Evolutionary conservation across 192 early-diverging fungal genomes (phyloP).

Genomic region (Umbelopsis sp.): DNA sequence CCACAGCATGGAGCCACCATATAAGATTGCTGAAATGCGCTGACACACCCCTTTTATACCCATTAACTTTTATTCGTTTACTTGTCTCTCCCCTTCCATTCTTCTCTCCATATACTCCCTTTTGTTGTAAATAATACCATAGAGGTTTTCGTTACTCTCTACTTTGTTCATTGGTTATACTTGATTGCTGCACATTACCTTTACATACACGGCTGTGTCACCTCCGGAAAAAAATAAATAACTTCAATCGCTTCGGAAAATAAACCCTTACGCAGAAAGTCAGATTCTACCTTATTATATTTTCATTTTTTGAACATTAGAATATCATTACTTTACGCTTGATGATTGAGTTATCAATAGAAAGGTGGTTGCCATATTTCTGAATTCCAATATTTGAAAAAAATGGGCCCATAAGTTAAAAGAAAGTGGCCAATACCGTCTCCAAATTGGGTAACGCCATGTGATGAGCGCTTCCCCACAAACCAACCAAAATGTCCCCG

Average conservation of each 20-base stretch:
- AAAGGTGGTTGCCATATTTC: too few species aligned
- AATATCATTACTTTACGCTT: background rate
- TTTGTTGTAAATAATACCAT: too few species aligned
- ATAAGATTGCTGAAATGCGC: background rate
- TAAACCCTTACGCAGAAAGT: background rate
- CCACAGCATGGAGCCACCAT: background rate
- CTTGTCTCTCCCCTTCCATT: too few species aligned
- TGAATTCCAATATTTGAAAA: too few species aligned
- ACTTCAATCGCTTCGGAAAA: background rate
- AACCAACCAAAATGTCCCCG: background rate
- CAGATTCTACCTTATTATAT: background rate
- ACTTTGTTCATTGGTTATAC: too few species aligned
- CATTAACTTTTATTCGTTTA: background rate
- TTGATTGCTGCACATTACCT: background rate
- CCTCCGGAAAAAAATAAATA: background rate
- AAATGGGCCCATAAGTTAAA: too few species aligned
- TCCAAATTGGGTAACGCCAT: background rate
- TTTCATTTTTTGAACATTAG: background rate
- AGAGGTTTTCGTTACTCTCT: too few species aligned
- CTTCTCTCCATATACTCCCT: too few species aligned
- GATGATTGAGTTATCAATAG: too few species aligned
- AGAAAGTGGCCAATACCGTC: background rate
- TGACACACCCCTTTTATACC: background rate
- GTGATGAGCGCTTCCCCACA: slow-evolving; percentile 19
- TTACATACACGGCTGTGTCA: background rate